These are phyloP conservation scores for Chaetomiaceae sp. DNA, from an alignment of 2,329 filamentous ascomycete species.

Conservation along the genomic window DNA sequence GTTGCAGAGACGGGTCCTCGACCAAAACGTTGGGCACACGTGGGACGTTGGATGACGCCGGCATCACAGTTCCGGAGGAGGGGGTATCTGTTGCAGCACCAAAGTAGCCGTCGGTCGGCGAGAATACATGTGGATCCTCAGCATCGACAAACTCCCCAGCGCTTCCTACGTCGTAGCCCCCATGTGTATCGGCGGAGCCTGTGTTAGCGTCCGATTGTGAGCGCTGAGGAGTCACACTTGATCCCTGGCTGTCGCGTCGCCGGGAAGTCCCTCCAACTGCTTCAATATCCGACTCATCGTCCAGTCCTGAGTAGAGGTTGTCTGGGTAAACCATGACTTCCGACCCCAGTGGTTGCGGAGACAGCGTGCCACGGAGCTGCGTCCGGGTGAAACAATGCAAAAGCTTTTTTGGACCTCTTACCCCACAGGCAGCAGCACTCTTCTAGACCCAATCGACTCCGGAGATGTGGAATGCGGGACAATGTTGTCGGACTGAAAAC, in stretches of 20 bases:
- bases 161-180: background rate
- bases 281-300: constrained; percentile 30
- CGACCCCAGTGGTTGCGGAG: background rate
- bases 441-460: background rate
- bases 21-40: constrained; percentile 47
- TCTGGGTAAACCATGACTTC: constrained; percentile 47
- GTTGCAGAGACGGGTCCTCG: constrained; percentile 43
- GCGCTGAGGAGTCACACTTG: background rate
- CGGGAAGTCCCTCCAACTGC: constrained; percentile 20
- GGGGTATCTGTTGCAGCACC: constrained; percentile 28
- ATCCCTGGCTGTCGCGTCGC: constrained; percentile 10
- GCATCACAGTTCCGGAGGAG: constrained; percentile 6
- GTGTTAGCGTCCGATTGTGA: background rate
- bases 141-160: constrained; percentile 10
- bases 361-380: constrained; percentile 18
- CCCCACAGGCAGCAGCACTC: background rate
- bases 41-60: constrained; percentile 36
- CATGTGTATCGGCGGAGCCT: background rate
- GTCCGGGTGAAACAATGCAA: constrained; percentile 1
- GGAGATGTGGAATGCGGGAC: background rate
- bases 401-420: constrained; percentile 20
- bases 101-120: constrained; percentile 52
- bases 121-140: constrained; percentile 35
- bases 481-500: background rate
- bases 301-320: constrained; percentile 40